Evolutionary conservation across 2,329 filamentous ascomycete genomes (phyloP).

Genomic region (Stagonosporopsis rhizophila): DNA sequence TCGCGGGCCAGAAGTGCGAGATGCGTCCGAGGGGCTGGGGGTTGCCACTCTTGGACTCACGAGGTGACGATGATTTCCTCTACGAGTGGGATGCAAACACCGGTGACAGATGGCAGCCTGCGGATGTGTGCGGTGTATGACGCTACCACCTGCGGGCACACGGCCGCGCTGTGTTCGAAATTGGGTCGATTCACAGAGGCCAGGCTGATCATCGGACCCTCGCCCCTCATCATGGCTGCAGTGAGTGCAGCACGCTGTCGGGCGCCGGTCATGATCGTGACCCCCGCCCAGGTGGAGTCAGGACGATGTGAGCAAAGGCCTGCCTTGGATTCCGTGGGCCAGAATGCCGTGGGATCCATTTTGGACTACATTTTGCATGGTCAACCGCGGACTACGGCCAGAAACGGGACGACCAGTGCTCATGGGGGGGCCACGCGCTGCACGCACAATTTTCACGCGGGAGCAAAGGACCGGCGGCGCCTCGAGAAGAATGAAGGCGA

Average conservation of each 20-base stretch:
- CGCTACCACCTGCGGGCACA: slow-evolving; percentile 28
- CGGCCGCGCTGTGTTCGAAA: slow-evolving; percentile 23
- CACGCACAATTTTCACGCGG: slow-evolving; percentile 29
- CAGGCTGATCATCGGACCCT: slow-evolving; percentile 23
- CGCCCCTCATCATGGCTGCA: slow-evolving; percentile 18
- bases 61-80: slow-evolving; percentile 26
- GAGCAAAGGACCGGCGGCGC: slow-evolving; percentile 20
- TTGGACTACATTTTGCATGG: slow-evolving; percentile 8
- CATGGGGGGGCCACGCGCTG: slow-evolving; percentile 33
- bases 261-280: slow-evolving; percentile 22
- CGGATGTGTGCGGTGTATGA: slow-evolving; percentile 24
- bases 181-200: slow-evolving; percentile 24
- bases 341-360: slow-evolving; percentile 26
- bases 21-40: slow-evolving; percentile 24
- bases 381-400: slow-evolving; percentile 33
- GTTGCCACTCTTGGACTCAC: slow-evolving; percentile 24
- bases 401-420: slow-evolving; percentile 29
- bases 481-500: not conserved
- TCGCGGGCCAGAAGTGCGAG: slow-evolving; percentile 23
- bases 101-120: slow-evolving; percentile 17
- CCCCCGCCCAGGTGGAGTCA: slow-evolving; percentile 19
- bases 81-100: slow-evolving; percentile 21
- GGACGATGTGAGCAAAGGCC: slow-evolving; percentile 17
- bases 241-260: slow-evolving; percentile 15
- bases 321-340: slow-evolving; percentile 16